Percentiles rank a stretch among this genome's conserved stretches.
Evolutionary conservation across 2,329 filamentous ascomycete genomes (phyloP).

Genomic region (Akanthomyces lecanii): DNA sequence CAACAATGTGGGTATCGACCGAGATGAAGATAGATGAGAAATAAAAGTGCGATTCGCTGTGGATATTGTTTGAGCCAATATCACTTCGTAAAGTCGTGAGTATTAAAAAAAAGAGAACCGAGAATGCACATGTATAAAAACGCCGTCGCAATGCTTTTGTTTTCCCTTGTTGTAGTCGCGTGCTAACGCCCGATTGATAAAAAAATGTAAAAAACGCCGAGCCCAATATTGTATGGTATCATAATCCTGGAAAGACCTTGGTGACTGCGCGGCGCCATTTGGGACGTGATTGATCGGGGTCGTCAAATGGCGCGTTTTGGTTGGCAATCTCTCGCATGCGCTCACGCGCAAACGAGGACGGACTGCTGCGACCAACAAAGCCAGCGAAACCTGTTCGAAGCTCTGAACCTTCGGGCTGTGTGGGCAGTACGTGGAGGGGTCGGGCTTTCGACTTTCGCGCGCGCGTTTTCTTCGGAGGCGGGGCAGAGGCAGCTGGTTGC

Average conservation of each 20-base stretch:
- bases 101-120: constrained; percentile 1
- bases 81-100: constrained; percentile 11
- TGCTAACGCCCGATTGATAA: not conserved
- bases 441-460: constrained; percentile 19
- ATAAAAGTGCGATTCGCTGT: not conserved
- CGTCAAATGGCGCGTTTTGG: constrained; percentile 40
- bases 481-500: constrained; percentile 1
- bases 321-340: constrained; percentile 42
- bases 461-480: constrained; percentile 19
- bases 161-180: not conserved
- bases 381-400: constrained; percentile 23
- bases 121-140: not conserved
- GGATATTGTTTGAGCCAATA: not conserved
- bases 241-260: constrained; percentile 40
- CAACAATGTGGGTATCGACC: not conserved
- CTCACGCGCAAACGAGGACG: constrained; percentile 41
- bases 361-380: constrained; percentile 34
- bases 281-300: constrained; percentile 37
- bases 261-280: constrained; percentile 40
- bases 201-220: not conserved
- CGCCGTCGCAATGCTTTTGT: constrained; percentile 15
- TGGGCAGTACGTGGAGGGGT: constrained; percentile 31
- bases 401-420: constrained; percentile 34
- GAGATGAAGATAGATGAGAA: not conserved
- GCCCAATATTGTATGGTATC: not conserved